A percentile compares a stretch with the other conserved stretches of the same genome.
These are phyloP conservation scores for Vitis rupestris DNA, from an alignment of 164 flowering plant genomes.

Conservation along the genomic window DNA sequence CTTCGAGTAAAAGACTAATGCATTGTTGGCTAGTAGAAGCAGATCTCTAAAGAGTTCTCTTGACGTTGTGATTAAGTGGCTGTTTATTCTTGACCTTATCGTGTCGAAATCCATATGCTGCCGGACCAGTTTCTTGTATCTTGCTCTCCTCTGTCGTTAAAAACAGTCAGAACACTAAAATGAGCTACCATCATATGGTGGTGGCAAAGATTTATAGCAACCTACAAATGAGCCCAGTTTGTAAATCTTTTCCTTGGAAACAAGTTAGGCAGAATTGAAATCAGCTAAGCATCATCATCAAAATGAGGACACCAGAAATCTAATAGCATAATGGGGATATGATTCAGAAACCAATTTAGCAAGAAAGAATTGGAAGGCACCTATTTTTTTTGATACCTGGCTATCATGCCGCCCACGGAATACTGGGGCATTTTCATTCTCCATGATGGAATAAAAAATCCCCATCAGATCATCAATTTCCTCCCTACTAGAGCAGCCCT, in stretches of 20 bases:
- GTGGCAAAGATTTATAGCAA: too few species aligned
- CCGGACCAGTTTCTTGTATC: slow-evolving; percentile 63
- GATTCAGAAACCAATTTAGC: not conserved
- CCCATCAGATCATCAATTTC: slow-evolving; percentile 34
- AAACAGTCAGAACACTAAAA: not conserved
- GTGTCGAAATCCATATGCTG: slow-evolving; percentile 74
- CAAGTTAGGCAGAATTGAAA: too few species aligned
- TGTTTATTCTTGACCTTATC: slow-evolving; percentile 49
- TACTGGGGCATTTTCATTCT: slow-evolving; percentile 39
- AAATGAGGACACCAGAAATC: not conserved
- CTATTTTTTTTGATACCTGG: slow-evolving; percentile 51
- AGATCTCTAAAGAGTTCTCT: slow-evolving; percentile 70
- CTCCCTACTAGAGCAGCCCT: slow-evolving; percentile 7
- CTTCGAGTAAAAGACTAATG: slow-evolving; percentile 65
- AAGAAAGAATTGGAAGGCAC: not conserved
- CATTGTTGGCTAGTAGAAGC: slow-evolving; percentile 74
- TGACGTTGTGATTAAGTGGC: slow-evolving; percentile 31
- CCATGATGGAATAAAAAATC: slow-evolving; percentile 43
- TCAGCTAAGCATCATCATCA: not conserved
- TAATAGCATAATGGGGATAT: not conserved
- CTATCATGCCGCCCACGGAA: slow-evolving; percentile 63
- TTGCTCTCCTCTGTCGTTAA: slow-evolving; percentile 59
- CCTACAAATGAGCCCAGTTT: not conserved
- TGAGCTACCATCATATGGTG: not conserved
- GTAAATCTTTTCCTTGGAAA: too few species aligned